phyloP scores from a whole-genome alignment of 371 early-diverging fungal species.

The Lichtheimia corymbifera region DNA sequence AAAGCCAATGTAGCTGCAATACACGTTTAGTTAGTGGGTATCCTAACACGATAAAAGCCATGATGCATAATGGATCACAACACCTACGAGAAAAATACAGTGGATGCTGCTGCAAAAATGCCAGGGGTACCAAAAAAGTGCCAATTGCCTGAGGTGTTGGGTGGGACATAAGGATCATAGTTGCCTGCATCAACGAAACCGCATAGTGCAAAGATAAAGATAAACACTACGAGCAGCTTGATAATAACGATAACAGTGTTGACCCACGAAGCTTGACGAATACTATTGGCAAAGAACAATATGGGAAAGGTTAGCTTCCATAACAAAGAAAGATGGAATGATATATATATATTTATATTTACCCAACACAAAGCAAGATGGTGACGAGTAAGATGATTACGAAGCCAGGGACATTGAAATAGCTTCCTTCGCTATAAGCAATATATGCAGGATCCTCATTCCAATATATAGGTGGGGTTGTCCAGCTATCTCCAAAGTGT shows the following conservation, averaged over 20 bases:
- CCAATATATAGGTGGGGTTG: constrained; percentile 68
- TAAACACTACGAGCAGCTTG: constrained; percentile 74
- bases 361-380: constrained; percentile 63
- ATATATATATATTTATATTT: constrained; percentile 10
- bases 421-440: constrained; percentile 44
- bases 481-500: constrained; percentile 50
- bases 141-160: constrained; percentile 49
- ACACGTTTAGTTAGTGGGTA: neutral
- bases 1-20: constrained; percentile 80
- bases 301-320: neutral
- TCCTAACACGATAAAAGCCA: neutral
- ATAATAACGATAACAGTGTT: constrained; percentile 71
- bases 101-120: constrained; percentile 74
- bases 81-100: constrained; percentile 71
- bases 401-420: constrained; percentile 78
- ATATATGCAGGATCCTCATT: constrained; percentile 41
- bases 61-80: neutral
- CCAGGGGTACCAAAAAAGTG: constrained; percentile 69
- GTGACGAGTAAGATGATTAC: constrained; percentile 65
- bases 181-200: constrained; percentile 69
- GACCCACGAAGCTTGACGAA: constrained; percentile 69
- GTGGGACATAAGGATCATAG: constrained; percentile 82
- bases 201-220: constrained; percentile 75
- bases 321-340: neutral
- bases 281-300: constrained; percentile 22